These are phyloP conservation scores for Apiotrichum siamense DNA, from an alignment of 1,284 basidiomycete species.

Conservation along the genomic window DNA sequence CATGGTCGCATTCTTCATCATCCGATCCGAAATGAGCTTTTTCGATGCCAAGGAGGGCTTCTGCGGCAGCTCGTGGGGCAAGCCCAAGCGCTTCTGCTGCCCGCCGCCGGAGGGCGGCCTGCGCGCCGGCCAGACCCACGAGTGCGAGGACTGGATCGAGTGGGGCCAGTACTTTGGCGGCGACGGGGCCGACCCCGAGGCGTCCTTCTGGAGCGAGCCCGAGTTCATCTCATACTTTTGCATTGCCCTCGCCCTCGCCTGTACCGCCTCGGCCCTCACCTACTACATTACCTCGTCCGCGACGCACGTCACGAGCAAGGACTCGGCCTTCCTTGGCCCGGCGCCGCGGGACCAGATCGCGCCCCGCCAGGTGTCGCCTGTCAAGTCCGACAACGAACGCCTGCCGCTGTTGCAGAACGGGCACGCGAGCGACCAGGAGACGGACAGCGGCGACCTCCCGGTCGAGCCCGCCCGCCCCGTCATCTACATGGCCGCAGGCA, in stretches of 20 bases:
- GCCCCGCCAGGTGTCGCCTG: constrained; percentile 11
- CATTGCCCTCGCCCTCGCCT: constrained; percentile 71
- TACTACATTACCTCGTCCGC: constrained; percentile 81
- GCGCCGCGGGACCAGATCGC: constrained; percentile 6
- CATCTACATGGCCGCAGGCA: constrained; percentile 87
- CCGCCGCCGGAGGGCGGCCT: constrained; percentile 31
- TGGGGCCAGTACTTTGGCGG: constrained; percentile 56
- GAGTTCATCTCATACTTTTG: constrained; percentile 68
- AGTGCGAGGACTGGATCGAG: constrained; percentile 65
- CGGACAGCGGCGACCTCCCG: background rate
- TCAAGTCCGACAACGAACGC: constrained; percentile 20
- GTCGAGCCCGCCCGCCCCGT: constrained; percentile 54
- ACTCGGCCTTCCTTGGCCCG: constrained; percentile 64
- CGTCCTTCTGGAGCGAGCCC: constrained; percentile 27
- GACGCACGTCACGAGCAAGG: constrained; percentile 78
- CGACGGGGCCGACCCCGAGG: constrained; percentile 4
- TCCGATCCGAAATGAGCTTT: constrained; percentile 81
- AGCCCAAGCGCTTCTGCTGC: constrained; percentile 78
- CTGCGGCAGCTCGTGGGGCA: constrained; percentile 65
- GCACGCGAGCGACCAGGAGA: background rate
- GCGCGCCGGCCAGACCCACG: constrained; percentile 36
- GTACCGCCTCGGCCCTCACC: constrained; percentile 69
- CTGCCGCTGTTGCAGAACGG: constrained; percentile 19
- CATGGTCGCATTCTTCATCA: constrained; percentile 76
- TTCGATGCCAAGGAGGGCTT: constrained; percentile 92